phyloP scores from a whole-genome alignment of 768 basidiomycete species.

The Agaricus subrufescens region DNA sequence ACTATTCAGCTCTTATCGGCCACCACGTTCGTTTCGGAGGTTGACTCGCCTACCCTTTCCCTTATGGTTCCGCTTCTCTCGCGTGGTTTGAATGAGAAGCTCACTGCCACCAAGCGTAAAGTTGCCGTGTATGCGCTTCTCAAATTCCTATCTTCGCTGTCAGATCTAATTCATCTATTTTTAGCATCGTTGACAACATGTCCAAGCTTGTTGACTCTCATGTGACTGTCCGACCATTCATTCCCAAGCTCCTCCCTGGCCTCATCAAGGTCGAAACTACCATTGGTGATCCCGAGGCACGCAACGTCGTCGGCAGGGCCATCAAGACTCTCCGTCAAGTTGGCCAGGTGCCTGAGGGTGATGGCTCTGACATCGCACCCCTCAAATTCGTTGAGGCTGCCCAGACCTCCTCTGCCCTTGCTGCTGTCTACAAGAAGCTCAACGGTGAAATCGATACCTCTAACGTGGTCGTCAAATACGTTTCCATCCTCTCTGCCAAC shows the following conservation, averaged over 20 bases:
- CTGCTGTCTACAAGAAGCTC: slow-evolving; percentile 82
- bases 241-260: slow-evolving; percentile 92
- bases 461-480: slow-evolving; percentile 62
- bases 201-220: slow-evolving; percentile 94
- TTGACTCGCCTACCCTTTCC: slow-evolving; percentile 94
- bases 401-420: slow-evolving; percentile 60
- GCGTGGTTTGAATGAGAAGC: slow-evolving; percentile 91
- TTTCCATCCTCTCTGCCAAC: slow-evolving; percentile 75
- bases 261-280: slow-evolving; percentile 92
- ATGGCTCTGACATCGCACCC: slow-evolving; percentile 90
- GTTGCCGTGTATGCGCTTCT: slow-evolving; percentile 78
- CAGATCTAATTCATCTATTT: slow-evolving; percentile 15
- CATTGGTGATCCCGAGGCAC: slow-evolving; percentile 98
- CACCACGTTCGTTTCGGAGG: slow-evolving; percentile 99
- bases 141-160: slow-evolving; percentile 14
- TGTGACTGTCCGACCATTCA: slow-evolving; percentile 93
- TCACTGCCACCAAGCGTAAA: slow-evolving; percentile 95
- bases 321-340: slow-evolving; percentile 95
- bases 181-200: slow-evolving; percentile 96
- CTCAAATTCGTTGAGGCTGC: slow-evolving; percentile 71
- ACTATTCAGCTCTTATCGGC: slow-evolving; percentile 94
- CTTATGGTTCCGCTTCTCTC: slow-evolving; percentile 95
- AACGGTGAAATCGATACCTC: slow-evolving; percentile 55
- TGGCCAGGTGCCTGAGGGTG: slow-evolving; percentile 79
- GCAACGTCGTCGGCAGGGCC: slow-evolving; percentile 84